Evolutionary conservation across 352 stramenopile species (phyloP).

Genomic region (Phytophthora litchii): DNA sequence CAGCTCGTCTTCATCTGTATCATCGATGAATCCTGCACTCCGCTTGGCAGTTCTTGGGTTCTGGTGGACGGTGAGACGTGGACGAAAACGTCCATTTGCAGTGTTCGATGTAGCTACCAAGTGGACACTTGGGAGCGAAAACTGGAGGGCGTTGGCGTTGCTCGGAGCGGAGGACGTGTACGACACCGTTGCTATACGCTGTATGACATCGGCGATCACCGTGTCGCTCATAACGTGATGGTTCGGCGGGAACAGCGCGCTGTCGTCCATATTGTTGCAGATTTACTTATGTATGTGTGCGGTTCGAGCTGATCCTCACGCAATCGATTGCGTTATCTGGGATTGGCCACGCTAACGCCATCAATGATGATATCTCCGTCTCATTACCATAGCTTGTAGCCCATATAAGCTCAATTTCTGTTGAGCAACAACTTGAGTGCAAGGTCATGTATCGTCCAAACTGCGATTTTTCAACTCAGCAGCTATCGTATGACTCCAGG

Average conservation of each 20-base stretch:
- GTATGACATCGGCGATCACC: constrained; percentile 7
- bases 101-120: not conserved
- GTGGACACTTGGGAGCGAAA: constrained; percentile 5
- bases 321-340: not conserved
- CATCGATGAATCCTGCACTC: not conserved
- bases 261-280: constrained; percentile 2
- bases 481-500: too few species aligned
- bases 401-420: too few species aligned
- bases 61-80: not conserved
- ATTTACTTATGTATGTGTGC: not conserved
- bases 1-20: not conserved
- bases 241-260: constrained; percentile 13
- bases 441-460: too few species aligned
- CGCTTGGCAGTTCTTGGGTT: not conserved
- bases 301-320: constrained; percentile 1
- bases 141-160: not conserved
- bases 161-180: not conserved
- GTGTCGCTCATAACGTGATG: constrained; percentile 4
- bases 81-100: not conserved
- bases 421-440: too few species aligned
- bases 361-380: too few species aligned
- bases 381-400: too few species aligned
- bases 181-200: not conserved
- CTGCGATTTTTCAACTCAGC: too few species aligned
- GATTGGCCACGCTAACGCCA: too few species aligned